Evolutionary conservation across 1,284 basidiomycete genomes (phyloP).

Genomic region (Cryptococcus sp.): DNA sequence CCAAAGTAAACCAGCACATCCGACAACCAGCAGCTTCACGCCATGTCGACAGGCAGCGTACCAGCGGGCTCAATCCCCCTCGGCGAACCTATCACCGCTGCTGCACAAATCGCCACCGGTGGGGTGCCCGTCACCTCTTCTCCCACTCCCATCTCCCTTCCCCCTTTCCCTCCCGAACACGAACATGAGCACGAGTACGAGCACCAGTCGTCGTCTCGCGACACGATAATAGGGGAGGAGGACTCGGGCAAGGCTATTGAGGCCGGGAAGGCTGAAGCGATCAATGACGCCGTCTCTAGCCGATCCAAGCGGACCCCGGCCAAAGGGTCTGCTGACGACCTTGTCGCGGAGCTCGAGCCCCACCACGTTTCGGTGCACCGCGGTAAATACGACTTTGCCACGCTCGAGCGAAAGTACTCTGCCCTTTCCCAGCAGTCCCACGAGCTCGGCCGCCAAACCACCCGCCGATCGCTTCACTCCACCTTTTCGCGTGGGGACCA

Average conservation of each 20-base stretch:
- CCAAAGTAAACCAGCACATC: too few relatives aligned
- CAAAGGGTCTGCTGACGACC: constrained; percentile 31
- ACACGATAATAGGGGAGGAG: constrained; percentile 15
- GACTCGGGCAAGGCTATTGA: constrained; percentile 9
- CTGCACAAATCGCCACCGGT: neutral
- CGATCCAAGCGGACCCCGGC: constrained; percentile 19
- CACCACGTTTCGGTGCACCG: constrained; percentile 35
- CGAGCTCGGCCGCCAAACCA: constrained; percentile 31
- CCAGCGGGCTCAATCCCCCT: constrained; percentile 9
- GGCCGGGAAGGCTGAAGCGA: constrained; percentile 11
- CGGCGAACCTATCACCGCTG: constrained; percentile 12
- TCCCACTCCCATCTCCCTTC: neutral
- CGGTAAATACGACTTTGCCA: constrained; percentile 43
- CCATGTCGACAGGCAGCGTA: constrained; percentile 6
- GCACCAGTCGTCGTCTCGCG: constrained; percentile 12
- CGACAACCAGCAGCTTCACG: neutral
- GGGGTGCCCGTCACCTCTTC: neutral
- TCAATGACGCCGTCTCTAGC: neutral
- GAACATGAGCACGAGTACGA: neutral
- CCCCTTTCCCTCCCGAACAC: neutral
- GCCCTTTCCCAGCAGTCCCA: constrained; percentile 39
- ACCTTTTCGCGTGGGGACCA: constrained; percentile 20
- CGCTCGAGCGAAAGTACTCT: constrained; percentile 43
- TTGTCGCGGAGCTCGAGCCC: constrained; percentile 37
- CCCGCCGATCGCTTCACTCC: constrained; percentile 27